Evolutionary conservation across 2,329 filamentous ascomycete genomes (phyloP).

Genomic region (Chrysoporthe deuterocubensis): DNA sequence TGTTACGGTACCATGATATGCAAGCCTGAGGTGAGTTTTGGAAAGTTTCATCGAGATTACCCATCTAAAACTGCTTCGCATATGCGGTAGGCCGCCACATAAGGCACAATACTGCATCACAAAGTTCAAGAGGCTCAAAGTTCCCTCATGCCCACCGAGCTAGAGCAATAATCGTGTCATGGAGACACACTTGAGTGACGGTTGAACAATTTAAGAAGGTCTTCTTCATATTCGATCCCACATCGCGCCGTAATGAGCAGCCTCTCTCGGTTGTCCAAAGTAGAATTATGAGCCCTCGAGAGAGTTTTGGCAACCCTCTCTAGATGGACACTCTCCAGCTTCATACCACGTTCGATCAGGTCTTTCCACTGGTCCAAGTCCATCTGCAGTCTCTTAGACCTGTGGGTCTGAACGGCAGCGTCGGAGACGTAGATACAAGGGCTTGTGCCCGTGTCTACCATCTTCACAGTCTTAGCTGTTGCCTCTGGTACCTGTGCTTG

Average conservation of each 20-base stretch:
- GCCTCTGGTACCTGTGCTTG: not conserved
- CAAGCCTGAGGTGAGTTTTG: too few species aligned
- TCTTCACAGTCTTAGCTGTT: not conserved
- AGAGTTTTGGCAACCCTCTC: not conserved
- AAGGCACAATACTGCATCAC: too few species aligned
- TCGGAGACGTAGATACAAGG: not conserved
- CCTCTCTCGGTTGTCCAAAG: not conserved
- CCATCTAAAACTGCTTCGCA: too few species aligned
- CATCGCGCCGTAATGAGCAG: not conserved
- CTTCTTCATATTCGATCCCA: slow-evolving; percentile 1
- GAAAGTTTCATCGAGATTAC: too few species aligned
- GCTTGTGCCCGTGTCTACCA: not conserved
- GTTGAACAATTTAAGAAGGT: slow-evolving; percentile 1
- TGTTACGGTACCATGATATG: too few species aligned
- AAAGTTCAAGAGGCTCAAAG: too few species aligned
- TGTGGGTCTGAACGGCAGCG: not conserved
- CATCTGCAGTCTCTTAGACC: not conserved
- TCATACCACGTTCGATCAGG: not conserved
- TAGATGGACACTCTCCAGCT: not conserved
- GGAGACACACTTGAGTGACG: not conserved
- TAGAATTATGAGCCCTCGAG: not conserved
- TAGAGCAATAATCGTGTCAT: not conserved
- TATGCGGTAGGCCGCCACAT: too few species aligned
- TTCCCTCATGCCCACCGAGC: too few species aligned
- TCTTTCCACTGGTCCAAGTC: not conserved